Evolutionary conservation across 1,284 basidiomycete species (phyloP).

Genomic region (Somion occarium): DNA sequence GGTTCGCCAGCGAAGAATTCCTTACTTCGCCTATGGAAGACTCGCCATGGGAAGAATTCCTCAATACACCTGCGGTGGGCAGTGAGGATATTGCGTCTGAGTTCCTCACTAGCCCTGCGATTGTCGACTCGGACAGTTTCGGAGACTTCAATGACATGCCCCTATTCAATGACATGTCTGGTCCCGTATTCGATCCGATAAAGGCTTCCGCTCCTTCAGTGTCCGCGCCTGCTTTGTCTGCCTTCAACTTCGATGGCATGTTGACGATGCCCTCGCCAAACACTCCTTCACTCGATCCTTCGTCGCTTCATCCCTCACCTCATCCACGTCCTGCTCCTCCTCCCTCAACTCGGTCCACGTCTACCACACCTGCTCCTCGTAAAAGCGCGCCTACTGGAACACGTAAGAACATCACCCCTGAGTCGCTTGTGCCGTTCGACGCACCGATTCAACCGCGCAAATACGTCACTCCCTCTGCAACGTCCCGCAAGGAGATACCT

Average conservation of each 20-base stretch:
- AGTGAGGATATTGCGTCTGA: slow-evolving; percentile 30
- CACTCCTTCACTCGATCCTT: slow-evolving; percentile 39
- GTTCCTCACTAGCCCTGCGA: slow-evolving; percentile 35
- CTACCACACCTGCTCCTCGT: slow-evolving; percentile 32
- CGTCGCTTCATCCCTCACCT: slow-evolving; percentile 34
- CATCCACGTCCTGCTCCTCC: slow-evolving; percentile 16
- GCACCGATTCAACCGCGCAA: slow-evolving; percentile 44
- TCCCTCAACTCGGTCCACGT: slow-evolving; percentile 30
- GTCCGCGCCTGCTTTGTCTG: slow-evolving; percentile 15
- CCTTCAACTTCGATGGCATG: slow-evolving; percentile 32
- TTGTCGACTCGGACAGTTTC: slow-evolving; percentile 32
- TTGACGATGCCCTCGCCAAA: slow-evolving; percentile 41
- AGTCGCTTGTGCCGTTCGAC: slow-evolving; percentile 37
- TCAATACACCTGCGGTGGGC: slow-evolving; percentile 47
- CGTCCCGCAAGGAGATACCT: slow-evolving; percentile 47
- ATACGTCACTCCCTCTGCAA: slow-evolving; percentile 42
- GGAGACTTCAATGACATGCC: slow-evolving; percentile 29
- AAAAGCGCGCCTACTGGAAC: slow-evolving; percentile 37
- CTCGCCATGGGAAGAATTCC: slow-evolving; percentile 52
- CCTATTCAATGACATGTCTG: slow-evolving; percentile 21
- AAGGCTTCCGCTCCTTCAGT: slow-evolving; percentile 15
- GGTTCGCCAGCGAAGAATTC: slow-evolving; percentile 26
- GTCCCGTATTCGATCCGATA: slow-evolving; percentile 13
- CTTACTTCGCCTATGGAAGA: slow-evolving; percentile 46
- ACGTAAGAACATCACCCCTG: slow-evolving; percentile 39